Conservation (phyloP, 768 basidiomycete species). For the Mycena latifolia region DNA sequence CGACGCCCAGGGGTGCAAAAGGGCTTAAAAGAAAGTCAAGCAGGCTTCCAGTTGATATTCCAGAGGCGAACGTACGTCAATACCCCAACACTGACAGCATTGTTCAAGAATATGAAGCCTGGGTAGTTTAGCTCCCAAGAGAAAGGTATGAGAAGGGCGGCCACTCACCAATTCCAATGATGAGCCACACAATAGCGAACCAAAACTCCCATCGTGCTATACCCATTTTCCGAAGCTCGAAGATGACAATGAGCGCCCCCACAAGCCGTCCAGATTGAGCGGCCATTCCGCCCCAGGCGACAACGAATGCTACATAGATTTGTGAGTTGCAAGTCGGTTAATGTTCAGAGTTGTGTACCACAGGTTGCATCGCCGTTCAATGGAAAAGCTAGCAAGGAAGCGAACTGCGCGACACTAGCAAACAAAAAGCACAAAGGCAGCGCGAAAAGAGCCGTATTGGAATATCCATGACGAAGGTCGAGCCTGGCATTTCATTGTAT, state of each 20-base stretch:
- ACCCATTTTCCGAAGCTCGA: constrained; percentile 48
- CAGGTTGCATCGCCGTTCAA: constrained; percentile 34
- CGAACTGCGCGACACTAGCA: constrained; percentile 45
- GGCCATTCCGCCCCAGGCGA: constrained; percentile 60
- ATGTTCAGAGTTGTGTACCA: constrained; percentile 17
- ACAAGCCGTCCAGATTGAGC: constrained; percentile 51
- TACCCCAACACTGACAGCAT: constrained; percentile 52
- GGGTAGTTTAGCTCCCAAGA: constrained; percentile 1
- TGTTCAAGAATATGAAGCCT: constrained; percentile 57
- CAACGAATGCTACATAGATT: constrained; percentile 51
- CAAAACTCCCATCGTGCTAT: constrained; percentile 48
- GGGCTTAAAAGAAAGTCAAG: constrained; percentile 34
- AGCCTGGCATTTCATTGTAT: constrained; percentile 8
- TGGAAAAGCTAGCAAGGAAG: constrained; percentile 45
- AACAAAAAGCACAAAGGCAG: constrained; percentile 46
- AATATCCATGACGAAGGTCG: constrained; percentile 32
- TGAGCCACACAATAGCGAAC: constrained; percentile 44
- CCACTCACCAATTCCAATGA: constrained; percentile 50
- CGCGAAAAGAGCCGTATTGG: constrained; percentile 37
- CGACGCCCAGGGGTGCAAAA: constrained; percentile 37
- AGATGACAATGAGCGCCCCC: constrained; percentile 51
- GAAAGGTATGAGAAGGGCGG: not conserved
- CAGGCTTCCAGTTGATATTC: not conserved
- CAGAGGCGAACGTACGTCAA: constrained; percentile 42
- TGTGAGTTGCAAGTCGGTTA: not conserved